Base-by-base conservation (phyloP, 1,139 yeast genomes). In the Pichia cactophila region DNA sequence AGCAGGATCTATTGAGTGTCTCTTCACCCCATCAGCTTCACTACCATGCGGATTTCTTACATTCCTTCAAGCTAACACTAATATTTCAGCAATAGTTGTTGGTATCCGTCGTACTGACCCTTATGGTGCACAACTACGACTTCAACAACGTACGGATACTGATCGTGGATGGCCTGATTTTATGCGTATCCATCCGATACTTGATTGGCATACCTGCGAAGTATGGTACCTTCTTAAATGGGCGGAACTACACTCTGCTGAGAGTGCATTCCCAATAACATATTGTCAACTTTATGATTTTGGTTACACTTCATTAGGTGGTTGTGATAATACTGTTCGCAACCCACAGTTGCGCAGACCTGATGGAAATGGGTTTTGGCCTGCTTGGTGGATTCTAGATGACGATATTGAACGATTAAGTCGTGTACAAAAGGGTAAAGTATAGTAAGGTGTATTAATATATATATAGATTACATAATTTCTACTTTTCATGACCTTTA, bases 151-250 rank as follows among this genome's bases (percentile, higher is more conserved):
- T 40, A 88, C 96, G 0, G 96, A 88, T 61, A 88, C 95, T 0
- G 95, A 87, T 61, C 83, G 80, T 54, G 80, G 87, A 47, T 88
- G 96, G 96, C 96, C 96, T n/a, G 69, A 71, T 38, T 88, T 88
- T 62, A 66, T 81, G 55, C 69, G 96, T 43, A 72, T 87, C 10
- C 92, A 87, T 59, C 96, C 96, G 0, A 83, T 88, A 12, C 71
- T 88, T 45, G 84, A 85, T 48, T 88, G 96, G 96, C 75, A 75
- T 42, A 86, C 85, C 58, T 75, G 74, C 29, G 87, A 87, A 51
- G 73, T 88, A 4, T 88, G 96, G 96, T 82, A 77, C 57, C 77
- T 78, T 55, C 70, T 80, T 50, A 69, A 85, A 49, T 54, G 55
- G 50, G 29, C 52, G 26, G 45, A 46, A 47, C 26, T 26, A 12